These are phyloP conservation scores for Leccinum ochraceum DNA, from an alignment of 768 basidiomycete species.

Conservation along the genomic window DNA sequence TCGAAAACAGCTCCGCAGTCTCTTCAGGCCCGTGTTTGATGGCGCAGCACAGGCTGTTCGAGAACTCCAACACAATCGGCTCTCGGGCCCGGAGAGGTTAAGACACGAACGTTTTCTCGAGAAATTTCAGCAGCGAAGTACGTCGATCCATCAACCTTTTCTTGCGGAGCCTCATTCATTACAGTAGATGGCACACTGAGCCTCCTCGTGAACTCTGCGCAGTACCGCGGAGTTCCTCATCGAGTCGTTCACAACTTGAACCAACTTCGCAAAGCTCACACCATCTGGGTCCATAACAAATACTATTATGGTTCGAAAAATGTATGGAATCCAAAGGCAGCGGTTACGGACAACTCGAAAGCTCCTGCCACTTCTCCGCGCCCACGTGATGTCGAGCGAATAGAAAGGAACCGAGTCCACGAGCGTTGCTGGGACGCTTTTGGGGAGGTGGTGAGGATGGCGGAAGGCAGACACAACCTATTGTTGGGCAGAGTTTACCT, in stretches of 20 bases:
- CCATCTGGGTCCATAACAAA: constrained; percentile 26
- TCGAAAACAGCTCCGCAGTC: constrained; percentile 43
- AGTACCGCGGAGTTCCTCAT: constrained; percentile 63
- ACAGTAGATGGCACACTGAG: constrained; percentile 70
- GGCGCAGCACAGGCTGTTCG: constrained; percentile 45
- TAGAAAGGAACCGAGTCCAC: constrained; percentile 32
- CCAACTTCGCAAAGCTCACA: constrained; percentile 33
- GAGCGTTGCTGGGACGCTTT: constrained; percentile 47
- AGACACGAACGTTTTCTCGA: constrained; percentile 44
- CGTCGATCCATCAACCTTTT: constrained; percentile 11
- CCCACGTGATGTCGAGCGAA: constrained; percentile 20
- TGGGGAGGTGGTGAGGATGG: constrained; percentile 56
- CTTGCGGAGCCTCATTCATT: constrained; percentile 14
- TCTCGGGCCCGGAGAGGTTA: constrained; percentile 30
- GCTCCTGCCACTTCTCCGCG: constrained; percentile 10
- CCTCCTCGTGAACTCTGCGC: constrained; percentile 60
- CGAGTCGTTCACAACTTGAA: constrained; percentile 53
- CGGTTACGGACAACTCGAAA: constrained; percentile 25
- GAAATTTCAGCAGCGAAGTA: constrained; percentile 59
- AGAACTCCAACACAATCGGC: constrained; percentile 38
- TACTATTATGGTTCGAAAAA: constrained; percentile 23
- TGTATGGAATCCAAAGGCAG: constrained; percentile 43
- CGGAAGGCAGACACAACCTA: constrained; percentile 54
- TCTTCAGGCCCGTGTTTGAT: constrained; percentile 59
- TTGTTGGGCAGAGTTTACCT: constrained; percentile 48